These are phyloP conservation scores for Chlamydomonas sp. DNA, from an alignment of 139 green algal species.

Conservation along the genomic window DNA sequence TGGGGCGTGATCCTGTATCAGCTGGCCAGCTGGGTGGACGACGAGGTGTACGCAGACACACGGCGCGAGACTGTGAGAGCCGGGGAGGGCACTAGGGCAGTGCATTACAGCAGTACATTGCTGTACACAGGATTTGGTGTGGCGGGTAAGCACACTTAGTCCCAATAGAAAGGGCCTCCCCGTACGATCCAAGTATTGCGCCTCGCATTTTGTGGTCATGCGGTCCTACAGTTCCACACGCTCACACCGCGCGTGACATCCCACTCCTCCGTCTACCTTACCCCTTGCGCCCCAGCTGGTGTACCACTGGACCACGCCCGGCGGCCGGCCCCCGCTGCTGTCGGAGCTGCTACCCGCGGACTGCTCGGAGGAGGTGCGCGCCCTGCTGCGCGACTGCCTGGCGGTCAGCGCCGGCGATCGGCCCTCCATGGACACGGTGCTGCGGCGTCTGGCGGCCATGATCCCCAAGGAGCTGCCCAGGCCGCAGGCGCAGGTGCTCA, in stretches of 20 bases:
- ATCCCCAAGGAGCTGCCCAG: neutral
- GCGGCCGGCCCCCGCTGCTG: neutral
- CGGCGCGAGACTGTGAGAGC: neutral
- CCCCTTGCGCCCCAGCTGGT: neutral
- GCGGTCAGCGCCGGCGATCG: neutral
- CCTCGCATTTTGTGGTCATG: too few relatives aligned
- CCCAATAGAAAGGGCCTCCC: too few relatives aligned
- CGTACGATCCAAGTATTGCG: too few relatives aligned
- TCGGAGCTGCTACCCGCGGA: neutral
- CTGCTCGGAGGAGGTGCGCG: neutral
- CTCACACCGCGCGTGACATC: too few relatives aligned
- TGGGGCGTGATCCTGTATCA: slow-evolving; percentile 25
- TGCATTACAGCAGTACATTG: neutral
- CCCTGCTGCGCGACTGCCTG: slow-evolving; percentile 14
- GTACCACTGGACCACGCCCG: neutral
- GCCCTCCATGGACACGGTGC: neutral
- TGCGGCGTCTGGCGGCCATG: neutral
- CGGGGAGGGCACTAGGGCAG: neutral
- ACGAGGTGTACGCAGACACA: neutral
- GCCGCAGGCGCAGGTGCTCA: neutral
- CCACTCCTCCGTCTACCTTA: neutral
- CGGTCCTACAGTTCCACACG: too few relatives aligned
- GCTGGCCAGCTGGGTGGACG: slow-evolving; percentile 6
- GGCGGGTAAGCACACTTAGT: too few relatives aligned
- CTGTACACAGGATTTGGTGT: too few relatives aligned